Conservation (phyloP, 1,284 basidiomycete genomes). For the Cryptococcus sp. region DNA sequence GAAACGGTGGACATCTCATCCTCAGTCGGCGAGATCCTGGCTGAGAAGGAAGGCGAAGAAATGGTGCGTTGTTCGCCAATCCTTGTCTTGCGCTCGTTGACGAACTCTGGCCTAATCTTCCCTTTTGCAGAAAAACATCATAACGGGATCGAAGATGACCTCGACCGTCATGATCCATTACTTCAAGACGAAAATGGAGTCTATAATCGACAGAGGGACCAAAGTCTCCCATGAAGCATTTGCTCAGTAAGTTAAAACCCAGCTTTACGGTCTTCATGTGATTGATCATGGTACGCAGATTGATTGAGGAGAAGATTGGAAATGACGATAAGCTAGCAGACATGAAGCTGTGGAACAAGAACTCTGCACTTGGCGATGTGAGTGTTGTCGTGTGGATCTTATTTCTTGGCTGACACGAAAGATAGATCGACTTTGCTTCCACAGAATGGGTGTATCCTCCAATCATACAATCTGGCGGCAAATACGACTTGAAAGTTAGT, state of each 20-base stretch:
- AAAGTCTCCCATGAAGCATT: conserved; percentile 87
- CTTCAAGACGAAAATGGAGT: conserved; percentile 83
- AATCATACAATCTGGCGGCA: conserved; percentile 90
- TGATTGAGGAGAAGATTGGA: conserved; percentile 75
- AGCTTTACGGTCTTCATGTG: background rate
- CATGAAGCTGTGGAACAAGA: conserved; percentile 85
- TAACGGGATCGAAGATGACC: conserved; percentile 74
- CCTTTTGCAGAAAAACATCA: conserved; percentile 66
- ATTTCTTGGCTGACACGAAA: background rate
- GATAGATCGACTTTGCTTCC: conserved; percentile 77
- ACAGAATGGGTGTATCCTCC: conserved; percentile 94
- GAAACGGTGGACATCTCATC: conserved; percentile 76
- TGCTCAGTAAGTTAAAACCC: conserved; percentile 53
- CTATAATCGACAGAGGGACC: conserved; percentile 86
- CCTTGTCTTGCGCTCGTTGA: conserved; percentile 8
- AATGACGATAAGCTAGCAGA: conserved; percentile 82
- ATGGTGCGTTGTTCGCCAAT: conserved; percentile 60
- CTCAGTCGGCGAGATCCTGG: conserved; percentile 75
- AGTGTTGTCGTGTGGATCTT: conserved; percentile 39
- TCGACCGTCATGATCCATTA: conserved; percentile 84
- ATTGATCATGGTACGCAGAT: conserved; percentile 7
- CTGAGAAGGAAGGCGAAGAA: conserved; percentile 88
- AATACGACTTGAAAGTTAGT: conserved; percentile 85
- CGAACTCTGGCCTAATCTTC: background rate
- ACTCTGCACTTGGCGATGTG: conserved; percentile 68